These are phyloP conservation scores for Alternaria panax DNA, from an alignment of 2,329 filamentous ascomycete species.

Conservation along the genomic window DNA sequence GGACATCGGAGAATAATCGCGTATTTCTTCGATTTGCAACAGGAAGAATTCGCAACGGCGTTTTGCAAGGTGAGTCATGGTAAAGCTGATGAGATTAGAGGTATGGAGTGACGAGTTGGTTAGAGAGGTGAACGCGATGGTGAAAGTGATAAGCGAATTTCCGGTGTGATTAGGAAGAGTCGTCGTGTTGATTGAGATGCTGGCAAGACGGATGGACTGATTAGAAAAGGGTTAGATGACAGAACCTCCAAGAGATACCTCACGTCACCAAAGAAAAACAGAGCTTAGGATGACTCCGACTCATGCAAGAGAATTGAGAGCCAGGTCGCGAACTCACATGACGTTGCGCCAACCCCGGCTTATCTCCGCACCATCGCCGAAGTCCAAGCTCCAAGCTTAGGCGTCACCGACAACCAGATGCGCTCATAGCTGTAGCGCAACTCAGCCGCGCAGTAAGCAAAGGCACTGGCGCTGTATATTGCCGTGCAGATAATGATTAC, in stretches of 20 bases:
- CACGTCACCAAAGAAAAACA: too few species aligned
- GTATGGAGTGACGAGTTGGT: neutral
- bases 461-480: slow-evolving; percentile 17
- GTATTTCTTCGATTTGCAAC: neutral
- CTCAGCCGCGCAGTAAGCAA: neutral
- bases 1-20: neutral
- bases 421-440: slow-evolving; percentile 12
- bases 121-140: neutral
- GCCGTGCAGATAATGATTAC: slow-evolving; percentile 21
- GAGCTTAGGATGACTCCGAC: too few species aligned
- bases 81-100: neutral
- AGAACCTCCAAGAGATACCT: too few species aligned
- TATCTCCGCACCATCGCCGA: slow-evolving; percentile 16
- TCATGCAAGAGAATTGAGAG: neutral
- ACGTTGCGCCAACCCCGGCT: slow-evolving; percentile 3
- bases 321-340: slow-evolving; percentile 12
- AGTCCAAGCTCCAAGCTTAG: slow-evolving; percentile 16
- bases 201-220: too few species aligned
- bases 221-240: too few species aligned
- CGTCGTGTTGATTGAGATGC: neutral
- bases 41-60: neutral
- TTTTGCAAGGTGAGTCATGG: neutral
- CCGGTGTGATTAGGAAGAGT: neutral
- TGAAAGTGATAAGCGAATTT: neutral
- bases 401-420: slow-evolving; percentile 8